Percentiles rank a stretch among this genome's conserved stretches.
phyloP scores from a whole-genome alignment of 202 grass and related monocot species.

The Bolboschoenoplectus hybrid region DNA sequence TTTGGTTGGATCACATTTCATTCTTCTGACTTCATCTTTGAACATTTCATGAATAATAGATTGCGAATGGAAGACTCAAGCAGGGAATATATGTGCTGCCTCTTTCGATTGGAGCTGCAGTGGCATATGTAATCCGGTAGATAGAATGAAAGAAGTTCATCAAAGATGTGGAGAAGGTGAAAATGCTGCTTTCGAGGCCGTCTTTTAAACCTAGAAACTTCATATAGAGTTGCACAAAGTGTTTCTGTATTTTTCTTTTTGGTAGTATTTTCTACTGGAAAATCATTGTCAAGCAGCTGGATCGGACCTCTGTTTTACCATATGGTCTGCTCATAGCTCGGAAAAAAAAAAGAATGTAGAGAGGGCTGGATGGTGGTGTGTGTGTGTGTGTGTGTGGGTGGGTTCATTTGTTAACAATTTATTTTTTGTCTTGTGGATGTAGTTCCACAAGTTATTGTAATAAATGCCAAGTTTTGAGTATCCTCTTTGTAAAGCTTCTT shows the following conservation, averaged over 20 bases:
- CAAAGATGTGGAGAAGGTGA: conserved; percentile 70
- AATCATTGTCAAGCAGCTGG: conserved; percentile 7
- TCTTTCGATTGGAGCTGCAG: conserved; percentile 97
- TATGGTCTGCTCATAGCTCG: conserved; percentile 28
- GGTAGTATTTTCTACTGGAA: conserved; percentile 6
- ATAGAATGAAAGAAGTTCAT: conserved; percentile 81
- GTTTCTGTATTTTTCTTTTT: background rate
- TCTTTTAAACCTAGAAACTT: conserved; percentile 50
- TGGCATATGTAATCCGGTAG: conserved; percentile 80
- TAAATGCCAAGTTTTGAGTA: conserved; percentile 15
- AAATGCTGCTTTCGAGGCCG: conserved; percentile 49
- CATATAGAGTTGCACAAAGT: background rate
- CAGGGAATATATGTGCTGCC: conserved; percentile 72
- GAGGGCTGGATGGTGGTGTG: background rate
- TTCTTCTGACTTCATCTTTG: background rate
- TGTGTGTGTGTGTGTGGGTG: background rate
- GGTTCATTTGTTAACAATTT: conserved; percentile 27
- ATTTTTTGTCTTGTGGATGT: conserved; percentile 32
- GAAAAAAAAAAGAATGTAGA: background rate
- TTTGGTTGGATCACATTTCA: background rate
- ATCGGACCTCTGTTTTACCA: conserved; percentile 26
- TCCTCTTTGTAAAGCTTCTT: background rate
- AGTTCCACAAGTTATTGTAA: conserved; percentile 38
- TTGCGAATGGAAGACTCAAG: conserved; percentile 94
- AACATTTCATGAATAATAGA: conserved; percentile 45